These are phyloP conservation scores for Setaria viridis DNA, from an alignment of 202 grass and related monocot species.

Conservation along the genomic window DNA sequence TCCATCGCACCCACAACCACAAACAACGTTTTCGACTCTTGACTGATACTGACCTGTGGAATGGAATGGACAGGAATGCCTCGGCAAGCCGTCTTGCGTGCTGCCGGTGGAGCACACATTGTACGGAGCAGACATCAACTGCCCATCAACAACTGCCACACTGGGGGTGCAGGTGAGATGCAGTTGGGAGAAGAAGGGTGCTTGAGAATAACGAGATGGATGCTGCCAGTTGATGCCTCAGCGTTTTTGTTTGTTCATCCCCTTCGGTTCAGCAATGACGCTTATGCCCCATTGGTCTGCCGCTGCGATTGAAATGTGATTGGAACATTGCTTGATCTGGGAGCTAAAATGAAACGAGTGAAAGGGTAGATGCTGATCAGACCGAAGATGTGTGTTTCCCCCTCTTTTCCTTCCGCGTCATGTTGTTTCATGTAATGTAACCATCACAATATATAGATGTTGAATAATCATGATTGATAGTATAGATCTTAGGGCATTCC, in stretches of 20 bases:
- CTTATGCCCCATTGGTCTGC: constrained; percentile 17
- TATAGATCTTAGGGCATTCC: constrained; percentile 19
- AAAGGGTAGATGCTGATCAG: constrained; percentile 31
- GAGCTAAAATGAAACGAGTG: constrained; percentile 32
- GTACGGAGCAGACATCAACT: constrained; percentile 70
- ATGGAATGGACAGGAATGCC: constrained; percentile 61
- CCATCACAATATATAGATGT: constrained; percentile 30
- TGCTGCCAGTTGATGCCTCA: constrained; percentile 11
- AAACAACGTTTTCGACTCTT: constrained; percentile 10
- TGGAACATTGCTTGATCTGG: constrained; percentile 37
- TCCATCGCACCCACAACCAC: not conserved
- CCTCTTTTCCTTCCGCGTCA: constrained; percentile 10
- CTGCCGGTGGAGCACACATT: constrained; percentile 53
- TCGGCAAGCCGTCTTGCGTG: constrained; percentile 65
- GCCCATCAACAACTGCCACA: constrained; percentile 61
- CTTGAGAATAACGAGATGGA: constrained; percentile 34
- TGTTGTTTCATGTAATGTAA: constrained; percentile 54
- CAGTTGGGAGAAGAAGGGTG: constrained; percentile 30
- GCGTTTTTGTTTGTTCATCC: constrained; percentile 21
- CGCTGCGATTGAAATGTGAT: constrained; percentile 20
- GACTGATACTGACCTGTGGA: constrained; percentile 27
- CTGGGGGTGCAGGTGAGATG: constrained; percentile 86
- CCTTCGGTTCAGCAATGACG: constrained; percentile 24
- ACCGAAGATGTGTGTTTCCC: constrained; percentile 19
- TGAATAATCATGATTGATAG: constrained; percentile 42